Evolutionary conservation across 2,329 filamentous ascomycete species (phyloP).

Genomic region (Neurospora sp.): DNA sequence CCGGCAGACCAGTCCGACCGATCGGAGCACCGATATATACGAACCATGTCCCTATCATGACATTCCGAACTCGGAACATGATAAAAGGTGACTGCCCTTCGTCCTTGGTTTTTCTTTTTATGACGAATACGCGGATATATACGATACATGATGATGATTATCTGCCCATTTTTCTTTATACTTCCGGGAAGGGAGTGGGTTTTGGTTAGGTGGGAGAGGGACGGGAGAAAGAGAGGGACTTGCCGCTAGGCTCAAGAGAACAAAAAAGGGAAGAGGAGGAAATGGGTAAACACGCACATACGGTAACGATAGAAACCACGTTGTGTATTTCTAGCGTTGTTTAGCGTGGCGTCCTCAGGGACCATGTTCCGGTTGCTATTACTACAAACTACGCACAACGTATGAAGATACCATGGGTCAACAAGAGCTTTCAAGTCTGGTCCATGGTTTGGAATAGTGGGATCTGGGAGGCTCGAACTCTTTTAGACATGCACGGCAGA

Average conservation of each 20-base stretch:
- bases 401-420: background rate
- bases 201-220: background rate
- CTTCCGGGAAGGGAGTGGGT: background rate
- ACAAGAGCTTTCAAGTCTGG: background rate
- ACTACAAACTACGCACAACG: background rate
- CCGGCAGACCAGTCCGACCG: background rate
- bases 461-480: background rate
- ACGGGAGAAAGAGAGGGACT: background rate
- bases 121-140: background rate
- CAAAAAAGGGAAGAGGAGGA: background rate
- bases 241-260: background rate
- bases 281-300: background rate
- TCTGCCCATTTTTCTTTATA: background rate
- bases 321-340: background rate
- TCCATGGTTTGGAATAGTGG: background rate
- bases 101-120: background rate
- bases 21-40: background rate
- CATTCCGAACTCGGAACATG: background rate
- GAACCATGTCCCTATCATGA: background rate
- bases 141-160: background rate
- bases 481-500: background rate
- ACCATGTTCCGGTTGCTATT: background rate
- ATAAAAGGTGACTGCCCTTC: background rate
- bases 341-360: background rate
- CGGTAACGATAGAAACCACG: background rate